Base-by-base conservation (phyloP, 306 rosid species). In the Quercus dentata region DNA sequence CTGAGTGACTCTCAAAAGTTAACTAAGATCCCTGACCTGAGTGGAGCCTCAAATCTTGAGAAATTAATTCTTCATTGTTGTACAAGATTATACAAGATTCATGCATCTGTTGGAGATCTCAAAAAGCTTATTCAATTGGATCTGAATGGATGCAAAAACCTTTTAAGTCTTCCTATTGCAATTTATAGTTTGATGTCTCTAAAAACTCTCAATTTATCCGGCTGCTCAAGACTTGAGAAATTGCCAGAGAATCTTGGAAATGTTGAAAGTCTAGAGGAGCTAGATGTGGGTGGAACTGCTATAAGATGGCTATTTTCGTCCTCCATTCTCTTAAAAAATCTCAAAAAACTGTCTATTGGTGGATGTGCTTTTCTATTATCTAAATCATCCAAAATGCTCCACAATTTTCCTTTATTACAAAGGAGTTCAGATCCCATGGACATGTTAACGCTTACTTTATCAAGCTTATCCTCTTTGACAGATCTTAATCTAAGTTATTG, bases 1-100 rank as follows among this genome's bases (percentile, higher is more conserved):
- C 0, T 71, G 4, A 21, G 41, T 23, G 1, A 71, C 54, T 71
- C 75, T 4, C 15, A 46, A 52, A 57, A 25, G 0, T 35, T 71
- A 2, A n/a, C 0, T 0, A 0, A 49, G 19, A 23, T 19, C 17
- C 75, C 41, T 0, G 0, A 49, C 14, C 2, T 27, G 0, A 46
- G 38, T 15, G 23, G 75, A 20, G n/a, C 14, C 28, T 56, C 23
- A 21, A 49, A 71, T 71, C 23, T 71, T 21, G 8, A 71, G 9
- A 49, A 13, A 11, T 71, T 71, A 19, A 49, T 49, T 71, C 75
- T 71, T 49, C 14, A 44, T 25, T 5, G 11, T 10, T 71, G 61
- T 49, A 13, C 6, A 23, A 51, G 12, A 9, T 41, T 71, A 4
- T 28, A 0, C 5, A n/a, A 49, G 41, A 33, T 71, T 71, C 75